These are phyloP conservation scores for Platanthera guangdongensis DNA, from an alignment of 106 monocot species.

Conservation along the genomic window DNA sequence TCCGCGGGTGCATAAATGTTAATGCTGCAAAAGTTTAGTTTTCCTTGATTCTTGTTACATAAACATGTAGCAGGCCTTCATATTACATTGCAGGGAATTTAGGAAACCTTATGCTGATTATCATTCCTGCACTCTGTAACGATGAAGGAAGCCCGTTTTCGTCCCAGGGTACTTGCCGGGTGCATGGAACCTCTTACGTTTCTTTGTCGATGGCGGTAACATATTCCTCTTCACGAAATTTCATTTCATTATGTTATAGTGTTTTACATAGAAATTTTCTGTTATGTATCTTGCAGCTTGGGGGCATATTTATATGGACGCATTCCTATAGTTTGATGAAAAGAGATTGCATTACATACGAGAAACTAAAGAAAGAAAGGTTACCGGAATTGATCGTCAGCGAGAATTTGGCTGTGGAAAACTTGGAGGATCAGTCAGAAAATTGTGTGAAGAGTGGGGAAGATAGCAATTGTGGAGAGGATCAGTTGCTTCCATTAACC, in stretches of 20 bases:
- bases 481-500: neutral
- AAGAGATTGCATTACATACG: slow-evolving; percentile 19
- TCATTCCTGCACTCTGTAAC: slow-evolving; percentile 46
- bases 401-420: neutral
- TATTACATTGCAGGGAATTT: slow-evolving; percentile 38
- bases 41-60: neutral
- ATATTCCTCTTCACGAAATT: neutral
- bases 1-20: slow-evolving; percentile 31
- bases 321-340: slow-evolving; percentile 45
- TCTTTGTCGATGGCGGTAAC: slow-evolving; percentile 71
- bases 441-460: neutral
- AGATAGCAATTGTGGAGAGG: neutral
- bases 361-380: neutral
- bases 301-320: slow-evolving; percentile 63
- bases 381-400: neutral
- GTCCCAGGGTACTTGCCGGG: slow-evolving; percentile 19
- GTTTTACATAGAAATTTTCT: neutral
- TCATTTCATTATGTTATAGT: too few species aligned
- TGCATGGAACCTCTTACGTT: slow-evolving; percentile 43
- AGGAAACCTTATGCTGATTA: slow-evolving; percentile 47
- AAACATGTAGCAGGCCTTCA: neutral
- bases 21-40: neutral
- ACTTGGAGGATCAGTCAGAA: neutral
- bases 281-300: slow-evolving; percentile 36
- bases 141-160: slow-evolving; percentile 51